Conservation (phyloP, 495 filamentous ascomycete species). For the Hypoxylon perforatum region DNA sequence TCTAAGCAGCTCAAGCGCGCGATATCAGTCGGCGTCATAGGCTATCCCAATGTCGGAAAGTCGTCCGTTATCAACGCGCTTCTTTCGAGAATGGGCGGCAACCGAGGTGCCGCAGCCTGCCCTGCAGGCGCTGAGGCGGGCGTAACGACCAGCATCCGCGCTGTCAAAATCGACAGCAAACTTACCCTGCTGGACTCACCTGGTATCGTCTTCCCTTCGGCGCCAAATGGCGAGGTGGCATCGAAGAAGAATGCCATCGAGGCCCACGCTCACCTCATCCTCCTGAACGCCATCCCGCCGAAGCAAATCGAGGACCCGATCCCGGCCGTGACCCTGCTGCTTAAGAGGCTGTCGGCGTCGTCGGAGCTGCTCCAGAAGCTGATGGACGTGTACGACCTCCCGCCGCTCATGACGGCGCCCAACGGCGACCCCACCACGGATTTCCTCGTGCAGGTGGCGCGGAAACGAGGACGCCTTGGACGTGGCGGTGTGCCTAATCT, state of each 20-base stretch:
- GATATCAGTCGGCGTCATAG: slow-evolving; percentile 91
- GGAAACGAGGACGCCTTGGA: slow-evolving; percentile 89
- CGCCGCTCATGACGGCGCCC: slow-evolving; percentile 72
- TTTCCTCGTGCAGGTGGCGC: slow-evolving; percentile 92
- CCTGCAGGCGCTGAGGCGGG: slow-evolving; percentile 93
- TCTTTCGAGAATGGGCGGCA: slow-evolving; percentile 79
- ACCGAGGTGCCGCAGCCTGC: slow-evolving; percentile 72
- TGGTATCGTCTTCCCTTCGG: slow-evolving; percentile 89
- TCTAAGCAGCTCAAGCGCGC: slow-evolving; percentile 86
- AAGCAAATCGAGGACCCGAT: slow-evolving; percentile 93
- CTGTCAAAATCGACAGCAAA: slow-evolving; percentile 95
- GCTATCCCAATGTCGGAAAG: slow-evolving; percentile 97
- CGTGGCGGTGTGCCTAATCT: slow-evolving; percentile 92
- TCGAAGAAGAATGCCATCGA: slow-evolving; percentile 71
- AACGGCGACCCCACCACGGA: slow-evolving; percentile 84
- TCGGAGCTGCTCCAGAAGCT: slow-evolving; percentile 79
- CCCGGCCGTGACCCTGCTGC: slow-evolving; percentile 82
- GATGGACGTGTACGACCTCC: slow-evolving; percentile 82
- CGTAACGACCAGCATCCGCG: slow-evolving; percentile 86
- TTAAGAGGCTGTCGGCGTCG: slow-evolving; percentile 78
- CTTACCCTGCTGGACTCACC: slow-evolving; percentile 95
- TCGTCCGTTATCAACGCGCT: slow-evolving; percentile 97
- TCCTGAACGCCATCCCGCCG: slow-evolving; percentile 91
- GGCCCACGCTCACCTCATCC: slow-evolving; percentile 83
- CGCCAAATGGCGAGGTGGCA: slow-evolving; percentile 34